Base-by-base conservation (phyloP, 164 flowering plant species). In the Vitis amurensis region DNA sequence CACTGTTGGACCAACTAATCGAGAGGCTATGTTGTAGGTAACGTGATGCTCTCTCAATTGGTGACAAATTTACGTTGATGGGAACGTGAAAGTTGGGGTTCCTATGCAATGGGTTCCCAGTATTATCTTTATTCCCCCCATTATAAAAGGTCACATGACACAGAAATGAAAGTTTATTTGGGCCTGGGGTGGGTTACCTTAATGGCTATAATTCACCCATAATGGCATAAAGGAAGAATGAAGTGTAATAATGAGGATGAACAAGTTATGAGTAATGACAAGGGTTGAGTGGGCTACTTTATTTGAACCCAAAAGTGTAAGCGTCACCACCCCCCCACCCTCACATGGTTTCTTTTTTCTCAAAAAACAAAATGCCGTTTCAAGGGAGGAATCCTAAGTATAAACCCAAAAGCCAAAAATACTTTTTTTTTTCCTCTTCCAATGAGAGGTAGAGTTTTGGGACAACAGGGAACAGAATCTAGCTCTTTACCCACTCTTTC, bases 331-430 rank as follows among this genome's bases (percentile, higher is more conserved):
- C 27, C 50, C 37, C 29, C 59, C 70, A 27, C n/a, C 27, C 27
- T 4, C 11, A 55, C 68, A 37, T 37, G 44, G 44, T 4, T 55
- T 60, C 48, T 60, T 60, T 60, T 47, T 63, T 49, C 11, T n/a
- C 4, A 59, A 23, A 59, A 52, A 64, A 59, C 55, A 71, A 65
- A 76, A 56, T 53, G 68, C 58, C 27, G 11, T 73, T 59, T 31
- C 27, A 77, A 75, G 75, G 16, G 67, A 61, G 79, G 81, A 76
- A 81, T 78, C 84, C 84, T 56, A 78, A 76, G 84, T 68, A 69
- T 62, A 73, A 75, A 48, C 63, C 73, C 61, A 77, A 81, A 76
- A 78, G 81, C 78, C 80, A 77, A 76, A 78, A 72, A 15, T 71
- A 66, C 74, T 76, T 63, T 69, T 71, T 19, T 19, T 44, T 19